A percentile compares a stretch with the other conserved stretches of the same genome.
These are phyloP conservation scores for Psilocybe cubensis DNA, from an alignment of 768 basidiomycete species.

Conservation along the genomic window DNA sequence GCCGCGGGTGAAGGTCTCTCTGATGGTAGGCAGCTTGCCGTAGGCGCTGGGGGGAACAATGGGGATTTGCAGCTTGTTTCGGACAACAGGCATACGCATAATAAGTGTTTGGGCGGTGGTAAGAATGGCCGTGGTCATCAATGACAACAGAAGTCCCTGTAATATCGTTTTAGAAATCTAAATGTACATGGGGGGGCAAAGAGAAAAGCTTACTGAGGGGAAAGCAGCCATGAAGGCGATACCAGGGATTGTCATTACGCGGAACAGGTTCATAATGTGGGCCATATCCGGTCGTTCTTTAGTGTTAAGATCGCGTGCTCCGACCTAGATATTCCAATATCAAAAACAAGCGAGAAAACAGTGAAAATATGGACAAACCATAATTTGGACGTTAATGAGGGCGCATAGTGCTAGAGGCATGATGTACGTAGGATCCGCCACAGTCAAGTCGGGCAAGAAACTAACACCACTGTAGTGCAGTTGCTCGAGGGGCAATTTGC, in stretches of 20 bases:
- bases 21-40: slow-evolving; percentile 33
- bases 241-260: slow-evolving; percentile 54
- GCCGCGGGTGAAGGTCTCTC: slow-evolving; percentile 5
- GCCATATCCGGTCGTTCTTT: slow-evolving; percentile 53
- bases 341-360: background rate
- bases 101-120: slow-evolving; percentile 54
- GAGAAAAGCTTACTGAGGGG: slow-evolving; percentile 61
- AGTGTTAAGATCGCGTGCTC: slow-evolving; percentile 60
- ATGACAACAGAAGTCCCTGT: slow-evolving; percentile 46
- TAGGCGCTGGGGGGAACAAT: slow-evolving; percentile 29
- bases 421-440: slow-evolving; percentile 74
- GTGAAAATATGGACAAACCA: slow-evolving; percentile 45
- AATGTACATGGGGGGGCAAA: background rate
- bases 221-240: slow-evolving; percentile 54
- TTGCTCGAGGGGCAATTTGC: slow-evolving; percentile 72
- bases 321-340: slow-evolving; percentile 29
- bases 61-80: slow-evolving; percentile 41
- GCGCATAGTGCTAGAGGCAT: slow-evolving; percentile 63
- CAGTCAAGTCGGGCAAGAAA: slow-evolving; percentile 78
- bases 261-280: slow-evolving; percentile 72
- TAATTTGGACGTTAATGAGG: slow-evolving; percentile 72
- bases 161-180: background rate
- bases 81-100: slow-evolving; percentile 47
- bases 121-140: slow-evolving; percentile 42
- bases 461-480: slow-evolving; percentile 75